Evolutionary conservation across 2,329 filamentous ascomycete species (phyloP).

Genomic region (Trichophyton verrucosum): DNA sequence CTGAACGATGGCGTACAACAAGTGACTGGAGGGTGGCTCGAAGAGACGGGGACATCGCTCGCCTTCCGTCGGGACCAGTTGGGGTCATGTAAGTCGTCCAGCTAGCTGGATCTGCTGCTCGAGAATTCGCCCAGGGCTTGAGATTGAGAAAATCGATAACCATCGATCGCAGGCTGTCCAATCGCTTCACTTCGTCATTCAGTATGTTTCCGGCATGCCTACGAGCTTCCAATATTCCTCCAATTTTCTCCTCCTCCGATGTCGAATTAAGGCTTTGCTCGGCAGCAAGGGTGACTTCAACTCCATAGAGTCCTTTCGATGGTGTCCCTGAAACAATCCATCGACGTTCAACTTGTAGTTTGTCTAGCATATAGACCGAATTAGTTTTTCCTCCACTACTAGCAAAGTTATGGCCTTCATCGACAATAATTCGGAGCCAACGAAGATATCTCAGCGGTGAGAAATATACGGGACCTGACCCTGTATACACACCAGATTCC

Average conservation of each 20-base stretch:
- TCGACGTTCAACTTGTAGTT: slow-evolving; percentile 52
- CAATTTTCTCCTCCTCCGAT: slow-evolving; percentile 10
- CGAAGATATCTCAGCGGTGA: slow-evolving; percentile 59
- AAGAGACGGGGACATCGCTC: slow-evolving; percentile 38
- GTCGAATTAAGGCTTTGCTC: slow-evolving; percentile 21
- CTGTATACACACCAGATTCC: slow-evolving; percentile 38
- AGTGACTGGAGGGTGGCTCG: slow-evolving; percentile 60
- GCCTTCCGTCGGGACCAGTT: slow-evolving; percentile 42
- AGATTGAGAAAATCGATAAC: slow-evolving; percentile 60
- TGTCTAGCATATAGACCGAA: slow-evolving; percentile 42
- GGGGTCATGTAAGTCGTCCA: slow-evolving; percentile 65
- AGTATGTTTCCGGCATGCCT: slow-evolving; percentile 30
- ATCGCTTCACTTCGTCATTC: slow-evolving; percentile 46
- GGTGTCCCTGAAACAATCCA: slow-evolving; percentile 92
- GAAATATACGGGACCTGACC: slow-evolving; percentile 34
- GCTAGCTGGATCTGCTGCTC: slow-evolving; percentile 47
- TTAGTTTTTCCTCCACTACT: slow-evolving; percentile 50
- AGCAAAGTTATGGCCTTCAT: slow-evolving; percentile 80
- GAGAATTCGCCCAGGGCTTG: slow-evolving; percentile 62
- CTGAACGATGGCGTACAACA: slow-evolving; percentile 65
- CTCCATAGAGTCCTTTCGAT: slow-evolving; percentile 67
- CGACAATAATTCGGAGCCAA: slow-evolving; percentile 80
- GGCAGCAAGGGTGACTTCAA: slow-evolving; percentile 47
- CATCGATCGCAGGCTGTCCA: slow-evolving; percentile 55
- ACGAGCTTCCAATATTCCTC: slow-evolving; percentile 22